These are phyloP conservation scores for Claviceps sp. DNA, from an alignment of 2,329 filamentous ascomycete genomes.

Conservation along the genomic window DNA sequence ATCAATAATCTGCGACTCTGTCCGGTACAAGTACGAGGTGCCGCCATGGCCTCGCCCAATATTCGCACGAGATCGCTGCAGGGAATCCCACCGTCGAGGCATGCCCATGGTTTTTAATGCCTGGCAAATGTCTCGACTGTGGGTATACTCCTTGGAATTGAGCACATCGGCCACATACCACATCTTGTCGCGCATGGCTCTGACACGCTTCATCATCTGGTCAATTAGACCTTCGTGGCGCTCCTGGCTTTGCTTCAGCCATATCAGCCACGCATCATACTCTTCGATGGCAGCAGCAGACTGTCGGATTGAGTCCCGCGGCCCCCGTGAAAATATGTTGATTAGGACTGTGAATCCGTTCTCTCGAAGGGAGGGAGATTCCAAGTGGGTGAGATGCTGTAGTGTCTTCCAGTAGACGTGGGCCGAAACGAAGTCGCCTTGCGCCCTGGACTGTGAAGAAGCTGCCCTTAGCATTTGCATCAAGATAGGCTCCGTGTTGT, in stretches of 20 bases:
- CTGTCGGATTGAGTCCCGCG: slow-evolving; percentile 53
- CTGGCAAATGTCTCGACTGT: slow-evolving; percentile 71
- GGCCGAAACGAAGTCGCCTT: slow-evolving; percentile 71
- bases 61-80: slow-evolving; percentile 35
- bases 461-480: slow-evolving; percentile 65
- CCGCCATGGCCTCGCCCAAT: slow-evolving; percentile 32
- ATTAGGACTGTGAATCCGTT: slow-evolving; percentile 59
- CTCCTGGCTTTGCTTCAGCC: slow-evolving; percentile 71
- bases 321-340: slow-evolving; percentile 60
- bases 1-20: slow-evolving; percentile 76
- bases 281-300: slow-evolving; percentile 63
- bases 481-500: slow-evolving; percentile 40
- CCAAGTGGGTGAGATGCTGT: slow-evolving; percentile 53
- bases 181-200: slow-evolving; percentile 84
- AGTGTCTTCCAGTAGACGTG: slow-evolving; percentile 78
- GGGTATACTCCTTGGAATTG: slow-evolving; percentile 77
- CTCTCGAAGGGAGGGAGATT: slow-evolving; percentile 45
- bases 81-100: slow-evolving; percentile 41
- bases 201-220: slow-evolving; percentile 58
- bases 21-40: slow-evolving; percentile 59
- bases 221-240: slow-evolving; percentile 63
- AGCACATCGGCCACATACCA: slow-evolving; percentile 95
- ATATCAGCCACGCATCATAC: slow-evolving; percentile 70
- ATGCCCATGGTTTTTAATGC: slow-evolving; percentile 84
- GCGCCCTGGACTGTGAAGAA: slow-evolving; percentile 60